These are phyloP conservation scores for Tylopilus felleus DNA, from an alignment of 768 basidiomycete species.

Conservation along the genomic window DNA sequence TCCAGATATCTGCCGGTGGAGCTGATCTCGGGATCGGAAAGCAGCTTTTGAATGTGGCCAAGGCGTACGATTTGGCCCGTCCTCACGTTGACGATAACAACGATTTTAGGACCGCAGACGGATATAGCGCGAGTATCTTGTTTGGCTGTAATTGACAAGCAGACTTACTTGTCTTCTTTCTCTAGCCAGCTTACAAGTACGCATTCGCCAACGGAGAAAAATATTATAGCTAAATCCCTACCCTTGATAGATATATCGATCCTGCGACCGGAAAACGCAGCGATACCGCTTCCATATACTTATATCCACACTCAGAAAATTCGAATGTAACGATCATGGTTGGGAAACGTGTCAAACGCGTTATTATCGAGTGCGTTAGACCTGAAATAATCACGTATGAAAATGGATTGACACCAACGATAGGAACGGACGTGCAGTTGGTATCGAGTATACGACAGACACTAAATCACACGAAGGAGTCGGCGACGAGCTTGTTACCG, in stretches of 20 bases:
- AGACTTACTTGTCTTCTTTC: neutral
- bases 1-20: slow-evolving; percentile 20
- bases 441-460: slow-evolving; percentile 32
- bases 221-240: no score
- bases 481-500: slow-evolving; percentile 6
- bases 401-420: neutral
- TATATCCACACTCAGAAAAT: slow-evolving; percentile 34
- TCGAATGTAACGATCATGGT: slow-evolving; percentile 31
- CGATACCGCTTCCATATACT: slow-evolving; percentile 33
- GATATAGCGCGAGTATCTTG: slow-evolving; percentile 21
- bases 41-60: slow-evolving; percentile 49
- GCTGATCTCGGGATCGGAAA: slow-evolving; percentile 21
- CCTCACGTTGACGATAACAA: slow-evolving; percentile 45
- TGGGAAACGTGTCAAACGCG: slow-evolving; percentile 19
- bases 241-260: slow-evolving; percentile 49
- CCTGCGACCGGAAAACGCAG: slow-evolving; percentile 35
- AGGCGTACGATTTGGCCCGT: slow-evolving; percentile 46
- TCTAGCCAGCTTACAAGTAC: slow-evolving; percentile 20
- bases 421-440: slow-evolving; percentile 36
- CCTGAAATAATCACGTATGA: no score
- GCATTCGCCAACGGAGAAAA: neutral
- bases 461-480: no score
- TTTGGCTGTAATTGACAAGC: neutral
- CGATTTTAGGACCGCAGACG: slow-evolving; percentile 33
- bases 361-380: slow-evolving; percentile 1